Evolutionary conservation across 768 basidiomycete species (phyloP).

Genomic region (Collybia nuda): DNA sequence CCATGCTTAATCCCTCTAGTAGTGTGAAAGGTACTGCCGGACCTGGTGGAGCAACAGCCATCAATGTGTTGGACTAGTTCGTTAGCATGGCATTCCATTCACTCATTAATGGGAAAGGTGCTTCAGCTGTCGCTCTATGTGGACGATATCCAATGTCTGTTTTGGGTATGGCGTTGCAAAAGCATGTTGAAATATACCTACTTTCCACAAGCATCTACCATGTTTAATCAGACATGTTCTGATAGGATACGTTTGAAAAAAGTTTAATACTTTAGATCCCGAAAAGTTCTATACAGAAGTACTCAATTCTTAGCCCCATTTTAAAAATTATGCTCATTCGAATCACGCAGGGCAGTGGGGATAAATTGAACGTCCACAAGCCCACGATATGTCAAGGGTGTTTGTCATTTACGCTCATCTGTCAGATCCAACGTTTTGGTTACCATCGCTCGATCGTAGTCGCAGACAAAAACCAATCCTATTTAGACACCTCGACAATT

Average conservation of each 20-base stretch:
- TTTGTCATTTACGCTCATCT: background rate
- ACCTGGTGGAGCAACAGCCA: conserved; percentile 16
- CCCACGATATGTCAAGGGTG: too few relatives aligned
- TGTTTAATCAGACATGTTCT: too few relatives aligned
- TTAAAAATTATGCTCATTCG: too few relatives aligned
- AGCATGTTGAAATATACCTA: background rate
- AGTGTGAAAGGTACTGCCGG: conserved; percentile 14
- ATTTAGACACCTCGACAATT: too few relatives aligned
- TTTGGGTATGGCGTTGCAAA: background rate
- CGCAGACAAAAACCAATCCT: too few relatives aligned
- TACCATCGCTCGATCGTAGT: too few relatives aligned
- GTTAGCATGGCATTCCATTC: conserved; percentile 8
- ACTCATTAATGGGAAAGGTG: conserved; percentile 6
- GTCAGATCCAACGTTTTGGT: background rate
- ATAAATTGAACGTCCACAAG: too few relatives aligned
- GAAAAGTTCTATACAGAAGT: too few relatives aligned
- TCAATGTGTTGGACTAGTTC: conserved; percentile 8
- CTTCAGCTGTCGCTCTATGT: conserved; percentile 6
- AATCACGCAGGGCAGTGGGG: too few relatives aligned
- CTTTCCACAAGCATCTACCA: background rate
- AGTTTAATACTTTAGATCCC: too few relatives aligned
- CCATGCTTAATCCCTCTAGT: background rate
- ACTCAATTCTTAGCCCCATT: too few relatives aligned
- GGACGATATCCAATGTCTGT: conserved; percentile 4
- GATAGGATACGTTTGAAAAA: too few relatives aligned